Evolutionary conservation across 148 eudicot genomes (phyloP).

Genomic region (Fagopyrum esculentum): DNA sequence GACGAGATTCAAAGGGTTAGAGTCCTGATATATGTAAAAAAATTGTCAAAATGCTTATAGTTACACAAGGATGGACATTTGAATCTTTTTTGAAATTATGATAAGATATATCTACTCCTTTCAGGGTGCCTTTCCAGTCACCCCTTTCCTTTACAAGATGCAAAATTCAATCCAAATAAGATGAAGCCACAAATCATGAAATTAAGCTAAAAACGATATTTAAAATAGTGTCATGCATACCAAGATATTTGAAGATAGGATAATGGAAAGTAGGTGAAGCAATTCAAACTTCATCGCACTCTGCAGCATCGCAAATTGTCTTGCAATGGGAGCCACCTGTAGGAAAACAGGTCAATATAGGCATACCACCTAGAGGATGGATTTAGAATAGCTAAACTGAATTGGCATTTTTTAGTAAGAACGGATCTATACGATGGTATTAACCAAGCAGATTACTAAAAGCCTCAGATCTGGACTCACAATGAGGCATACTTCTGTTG

Average conservation of each 20-base stretch:
- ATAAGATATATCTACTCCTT: background rate
- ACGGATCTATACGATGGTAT: background rate
- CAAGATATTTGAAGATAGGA: slow-evolving; percentile 51
- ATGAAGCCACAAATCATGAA: background rate
- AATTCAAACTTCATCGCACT: slow-evolving; percentile 78
- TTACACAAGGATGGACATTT: background rate
- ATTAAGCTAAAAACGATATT: background rate
- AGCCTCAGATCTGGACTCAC: slow-evolving; percentile 25
- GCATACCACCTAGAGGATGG: background rate
- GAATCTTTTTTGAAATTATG: background rate
- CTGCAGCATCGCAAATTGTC: slow-evolving; percentile 68
- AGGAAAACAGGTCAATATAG: background rate
- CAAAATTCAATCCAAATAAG: background rate
- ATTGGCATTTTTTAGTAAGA: background rate
- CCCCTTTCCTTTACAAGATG: background rate
- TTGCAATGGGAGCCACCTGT: slow-evolving; percentile 51
- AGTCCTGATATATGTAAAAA: background rate
- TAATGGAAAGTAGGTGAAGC: slow-evolving; percentile 52
- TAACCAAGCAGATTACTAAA: background rate
- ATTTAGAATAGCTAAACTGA: background rate
- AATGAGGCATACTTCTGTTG: slow-evolving; percentile 49
- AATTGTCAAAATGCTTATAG: background rate
- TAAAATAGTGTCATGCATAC: slow-evolving; percentile 33
- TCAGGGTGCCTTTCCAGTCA: background rate
- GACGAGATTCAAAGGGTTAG: no score